These are phyloP conservation scores for Xylaria nigripes DNA, from an alignment of 495 filamentous ascomycete genomes.

Conservation along the genomic window DNA sequence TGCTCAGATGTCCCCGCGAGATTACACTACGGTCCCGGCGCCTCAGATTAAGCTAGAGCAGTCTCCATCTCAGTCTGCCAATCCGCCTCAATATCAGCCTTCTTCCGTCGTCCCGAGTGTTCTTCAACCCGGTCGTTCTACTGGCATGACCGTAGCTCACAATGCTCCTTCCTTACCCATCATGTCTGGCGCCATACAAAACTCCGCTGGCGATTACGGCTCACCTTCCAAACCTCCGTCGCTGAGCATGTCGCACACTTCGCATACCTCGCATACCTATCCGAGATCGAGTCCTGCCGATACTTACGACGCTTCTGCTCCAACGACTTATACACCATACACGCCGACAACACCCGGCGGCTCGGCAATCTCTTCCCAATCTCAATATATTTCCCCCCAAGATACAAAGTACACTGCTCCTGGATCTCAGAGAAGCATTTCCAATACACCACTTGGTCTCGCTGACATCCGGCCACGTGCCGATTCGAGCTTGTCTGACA, in stretches of 20 bases:
- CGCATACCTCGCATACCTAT: slow-evolving; percentile 42
- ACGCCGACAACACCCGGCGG: slow-evolving; percentile 56
- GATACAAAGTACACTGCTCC: slow-evolving; percentile 57
- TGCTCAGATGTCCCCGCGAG: slow-evolving; percentile 40
- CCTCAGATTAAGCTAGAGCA: slow-evolving; percentile 64
- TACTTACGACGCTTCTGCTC: slow-evolving; percentile 47
- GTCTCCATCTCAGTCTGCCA: slow-evolving; percentile 30
- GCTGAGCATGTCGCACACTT: slow-evolving; percentile 47
- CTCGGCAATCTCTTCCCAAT: slow-evolving; percentile 27
- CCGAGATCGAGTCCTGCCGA: slow-evolving; percentile 77
- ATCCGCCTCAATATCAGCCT: slow-evolving; percentile 48
- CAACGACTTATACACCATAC: slow-evolving; percentile 64
- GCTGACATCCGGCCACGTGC: slow-evolving; percentile 78
- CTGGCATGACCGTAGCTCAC: slow-evolving; percentile 53
- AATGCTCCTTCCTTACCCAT: slow-evolving; percentile 66
- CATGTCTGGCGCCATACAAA: slow-evolving; percentile 43
- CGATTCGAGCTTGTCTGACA: slow-evolving; percentile 67
- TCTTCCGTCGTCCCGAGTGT: slow-evolving; percentile 56
- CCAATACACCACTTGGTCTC: slow-evolving; percentile 81
- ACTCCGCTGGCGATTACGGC: slow-evolving; percentile 51
- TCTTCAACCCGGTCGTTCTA: slow-evolving; percentile 64
- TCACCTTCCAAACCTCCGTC: slow-evolving; percentile 59
- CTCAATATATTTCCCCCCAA: slow-evolving; percentile 60
- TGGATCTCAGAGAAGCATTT: slow-evolving; percentile 62
- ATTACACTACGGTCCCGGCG: slow-evolving; percentile 38